A percentile compares a stretch with the other conserved stretches of the same genome.
Evolutionary conservation across 768 basidiomycete genomes (phyloP).

Genomic region (Serendipita vermifera): DNA sequence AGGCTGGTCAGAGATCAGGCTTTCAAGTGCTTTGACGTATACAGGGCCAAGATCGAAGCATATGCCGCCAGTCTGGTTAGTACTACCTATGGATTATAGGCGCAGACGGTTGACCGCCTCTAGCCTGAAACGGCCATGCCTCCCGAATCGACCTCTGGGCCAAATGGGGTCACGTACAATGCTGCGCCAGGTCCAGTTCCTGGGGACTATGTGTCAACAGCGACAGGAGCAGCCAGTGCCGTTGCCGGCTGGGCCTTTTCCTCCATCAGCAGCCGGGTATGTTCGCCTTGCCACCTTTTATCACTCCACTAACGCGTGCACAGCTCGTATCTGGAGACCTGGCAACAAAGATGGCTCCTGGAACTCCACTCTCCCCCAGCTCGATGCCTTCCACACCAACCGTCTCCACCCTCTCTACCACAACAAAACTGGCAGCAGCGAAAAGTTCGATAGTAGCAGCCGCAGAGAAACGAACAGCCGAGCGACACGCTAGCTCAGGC

Average conservation of each 20-base stretch:
- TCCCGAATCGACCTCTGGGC: constrained; percentile 20
- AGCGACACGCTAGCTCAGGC: neutral
- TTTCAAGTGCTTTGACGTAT: constrained; percentile 83
- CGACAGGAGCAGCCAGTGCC: constrained; percentile 82
- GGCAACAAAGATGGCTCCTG: neutral
- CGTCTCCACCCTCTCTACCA: constrained; percentile 12
- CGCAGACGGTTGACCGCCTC: too few species aligned
- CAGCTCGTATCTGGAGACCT: neutral
- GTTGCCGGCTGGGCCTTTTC: constrained; percentile 96
- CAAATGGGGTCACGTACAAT: too few species aligned
- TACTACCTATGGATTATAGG: constrained; percentile 1
- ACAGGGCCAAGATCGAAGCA: constrained; percentile 68
- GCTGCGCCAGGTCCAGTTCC: too few species aligned
- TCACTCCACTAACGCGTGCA: too few species aligned
- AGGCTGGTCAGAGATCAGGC: constrained; percentile 93
- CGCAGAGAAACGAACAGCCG: neutral
- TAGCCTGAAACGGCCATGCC: constrained; percentile 44
- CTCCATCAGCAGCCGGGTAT: constrained; percentile 69
- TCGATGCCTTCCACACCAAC: neutral
- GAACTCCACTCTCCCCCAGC: neutral
- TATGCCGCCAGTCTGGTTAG: constrained; percentile 75
- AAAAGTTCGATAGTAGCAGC: neutral
- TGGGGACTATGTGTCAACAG: constrained; percentile 60
- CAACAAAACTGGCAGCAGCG: too few species aligned
- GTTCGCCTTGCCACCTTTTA: constrained; percentile 10